Percentiles rank a stretch among this genome's conserved stretches.
Conservation (phyloP, 225 moss, liverwort and hornwort genomes). For the Sphagnum contortum region DNA sequence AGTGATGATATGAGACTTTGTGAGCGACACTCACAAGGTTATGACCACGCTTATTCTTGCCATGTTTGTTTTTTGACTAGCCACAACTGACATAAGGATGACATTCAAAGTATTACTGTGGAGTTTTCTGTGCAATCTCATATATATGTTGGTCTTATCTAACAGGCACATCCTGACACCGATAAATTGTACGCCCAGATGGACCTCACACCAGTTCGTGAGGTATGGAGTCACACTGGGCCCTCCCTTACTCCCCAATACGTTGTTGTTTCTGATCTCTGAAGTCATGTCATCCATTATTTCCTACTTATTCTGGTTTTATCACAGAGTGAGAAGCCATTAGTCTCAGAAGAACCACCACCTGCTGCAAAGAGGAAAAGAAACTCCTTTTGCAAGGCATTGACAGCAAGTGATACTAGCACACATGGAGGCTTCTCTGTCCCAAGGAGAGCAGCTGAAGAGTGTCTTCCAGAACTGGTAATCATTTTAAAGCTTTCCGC, state of each 20-base stretch:
- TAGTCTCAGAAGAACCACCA: conserved; percentile 26
- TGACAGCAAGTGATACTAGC: conserved; percentile 74
- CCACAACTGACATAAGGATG: too few relatives aligned
- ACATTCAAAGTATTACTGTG: too few relatives aligned
- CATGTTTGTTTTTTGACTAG: too few relatives aligned
- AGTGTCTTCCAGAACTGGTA: conserved; percentile 65
- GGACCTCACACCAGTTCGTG: conserved; percentile 21
- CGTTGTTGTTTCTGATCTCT: too few relatives aligned
- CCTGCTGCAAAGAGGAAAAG: conserved; percentile 26
- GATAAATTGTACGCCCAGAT: conserved; percentile 68
- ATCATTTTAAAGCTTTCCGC: not conserved
- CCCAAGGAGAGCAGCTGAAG: conserved; percentile 67
- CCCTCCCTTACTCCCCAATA: too few relatives aligned
- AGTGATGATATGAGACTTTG: too few relatives aligned
- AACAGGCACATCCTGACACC: conserved; percentile 61
- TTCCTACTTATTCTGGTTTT: too few relatives aligned
- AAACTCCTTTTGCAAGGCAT: conserved; percentile 51
- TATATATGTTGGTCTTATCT: too few relatives aligned
- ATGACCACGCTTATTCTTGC: too few relatives aligned
- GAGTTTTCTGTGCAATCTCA: too few relatives aligned
- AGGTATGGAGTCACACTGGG: conserved; percentile 10
- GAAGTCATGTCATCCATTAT: too few relatives aligned
- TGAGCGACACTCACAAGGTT: too few relatives aligned
- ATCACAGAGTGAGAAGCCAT: conserved; percentile 16
- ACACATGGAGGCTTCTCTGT: conserved; percentile 95